Percentiles rank a stretch among this genome's conserved stretches.
phyloP scores from a whole-genome alignment of 2,329 filamentous ascomycete species.

The Xylaria sp. region DNA sequence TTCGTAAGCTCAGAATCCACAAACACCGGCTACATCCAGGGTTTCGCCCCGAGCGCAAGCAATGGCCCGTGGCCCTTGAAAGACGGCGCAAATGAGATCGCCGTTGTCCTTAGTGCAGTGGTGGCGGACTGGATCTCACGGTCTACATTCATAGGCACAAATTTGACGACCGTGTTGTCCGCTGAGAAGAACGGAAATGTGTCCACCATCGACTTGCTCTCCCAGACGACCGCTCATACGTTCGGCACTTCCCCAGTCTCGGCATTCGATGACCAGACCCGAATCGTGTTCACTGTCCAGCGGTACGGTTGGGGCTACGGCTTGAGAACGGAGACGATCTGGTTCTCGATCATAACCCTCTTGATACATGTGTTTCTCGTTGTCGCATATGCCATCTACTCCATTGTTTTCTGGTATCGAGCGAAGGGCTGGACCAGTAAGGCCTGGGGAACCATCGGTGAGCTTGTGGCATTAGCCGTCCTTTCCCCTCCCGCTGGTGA shows the following conservation, averaged over 20 bases:
- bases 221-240: background rate
- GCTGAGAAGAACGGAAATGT: background rate
- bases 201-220: slow-evolving; percentile 8
- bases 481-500: slow-evolving; percentile 19
- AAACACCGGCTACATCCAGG: background rate
- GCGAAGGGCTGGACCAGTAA: slow-evolving; percentile 26
- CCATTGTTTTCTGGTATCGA: slow-evolving; percentile 19
- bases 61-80: background rate
- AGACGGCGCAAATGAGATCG: slow-evolving; percentile 7
- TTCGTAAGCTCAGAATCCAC: background rate
- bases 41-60: background rate
- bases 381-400: slow-evolving; percentile 15
- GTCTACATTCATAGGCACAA: background rate
- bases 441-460: slow-evolving; percentile 27
- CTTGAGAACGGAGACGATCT: slow-evolving; percentile 5
- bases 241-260: background rate
- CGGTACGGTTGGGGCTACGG: slow-evolving; percentile 32
- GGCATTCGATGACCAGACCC: slow-evolving; percentile 9
- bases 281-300: slow-evolving; percentile 3
- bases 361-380: slow-evolving; percentile 26
- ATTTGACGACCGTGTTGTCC: slow-evolving; percentile 19
- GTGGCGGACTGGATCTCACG: slow-evolving; percentile 31
- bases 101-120: slow-evolving; percentile 19
- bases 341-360: slow-evolving; percentile 29
- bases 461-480: slow-evolving; percentile 18